Base-by-base conservation (phyloP, 225 moss, liverwort and hornwort species). In the Sphagnum contortum region DNA sequence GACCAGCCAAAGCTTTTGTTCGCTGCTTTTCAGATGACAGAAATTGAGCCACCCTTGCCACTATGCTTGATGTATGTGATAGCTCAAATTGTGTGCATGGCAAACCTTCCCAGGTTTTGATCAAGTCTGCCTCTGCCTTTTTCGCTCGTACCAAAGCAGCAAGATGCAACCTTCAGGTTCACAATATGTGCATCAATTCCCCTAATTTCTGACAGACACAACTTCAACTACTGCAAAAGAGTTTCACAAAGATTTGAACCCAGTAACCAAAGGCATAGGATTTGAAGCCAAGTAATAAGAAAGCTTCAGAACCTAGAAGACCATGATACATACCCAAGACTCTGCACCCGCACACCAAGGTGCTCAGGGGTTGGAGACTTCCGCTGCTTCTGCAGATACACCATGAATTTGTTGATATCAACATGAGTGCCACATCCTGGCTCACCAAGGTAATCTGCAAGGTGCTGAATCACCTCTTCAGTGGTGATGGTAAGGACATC, bases 301-400 rank as follows among this genome's bases (percentile, higher is more conserved):
- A 29, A 29, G 29, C 29, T 29, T 29, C 29, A 29, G 29, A 29
- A 29, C 29, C 29, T 29, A 29, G 29, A 29, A 29, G 29, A 29
- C 29, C 29, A 29, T 29, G 29, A 29, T 29, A 29, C 29, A 9
- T 79, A 94, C 94, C 89, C 80, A 62, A 94, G 83, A 77, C 79
- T 86, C 76, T 89, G 94, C 68, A 94, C 83, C 48, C 89, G 89
- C 64, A 91, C 77, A 63, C 85, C 83, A 70, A 94, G 89, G 58
- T 91, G 94, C 59, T 87, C 83, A 76, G 75, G 78, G 9, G 85
- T 77, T 11, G 86, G 73, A 54, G 91, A 81, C 44, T 81, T 85
- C 2, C 66, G 85, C 64, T 72, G 57, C 65, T 62, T 82, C 59
- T 85, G 83, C 11, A 94, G 69, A 60, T 78, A 85, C 45, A 65